A percentile compares a stretch with the other conserved stretches of the same genome.
Evolutionary conservation across 257 asterid genomes (phyloP).

Genomic region (Gynochthodes officinalis): DNA sequence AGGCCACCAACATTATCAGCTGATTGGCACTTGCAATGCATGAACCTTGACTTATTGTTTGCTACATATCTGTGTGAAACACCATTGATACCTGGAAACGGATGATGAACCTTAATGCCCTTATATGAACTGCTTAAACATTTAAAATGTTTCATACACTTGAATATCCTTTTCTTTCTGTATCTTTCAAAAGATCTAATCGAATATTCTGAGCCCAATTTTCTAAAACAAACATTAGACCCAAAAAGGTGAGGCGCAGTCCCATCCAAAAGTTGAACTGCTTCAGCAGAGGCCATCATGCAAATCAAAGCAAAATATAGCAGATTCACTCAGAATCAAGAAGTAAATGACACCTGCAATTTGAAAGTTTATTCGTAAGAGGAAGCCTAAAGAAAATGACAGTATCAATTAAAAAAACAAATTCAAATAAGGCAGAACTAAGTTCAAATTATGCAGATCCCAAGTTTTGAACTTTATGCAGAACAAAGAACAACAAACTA

Average conservation of each 20-base stretch:
- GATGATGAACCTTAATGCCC: conserved; percentile 20
- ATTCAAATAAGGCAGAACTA: not conserved
- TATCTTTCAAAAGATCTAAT: conserved; percentile 26
- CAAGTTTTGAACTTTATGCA: not conserved
- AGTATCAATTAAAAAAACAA: not conserved
- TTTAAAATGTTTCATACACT: conserved; percentile 17
- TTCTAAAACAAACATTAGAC: conserved; percentile 27
- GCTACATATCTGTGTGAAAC: conserved; percentile 18
- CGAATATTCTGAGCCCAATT: conserved; percentile 20
- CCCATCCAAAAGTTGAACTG: conserved; percentile 37
- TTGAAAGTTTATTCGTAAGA: not conserved
- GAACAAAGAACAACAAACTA: not conserved
- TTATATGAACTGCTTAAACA: conserved; percentile 20
- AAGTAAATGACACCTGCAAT: conserved; percentile 8
- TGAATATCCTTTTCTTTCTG: conserved; percentile 32
- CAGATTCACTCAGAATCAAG: not conserved
- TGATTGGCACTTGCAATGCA: conserved; percentile 47
- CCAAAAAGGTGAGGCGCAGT: conserved; percentile 25
- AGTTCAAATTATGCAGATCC: not conserved
- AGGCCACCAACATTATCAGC: conserved; percentile 45
- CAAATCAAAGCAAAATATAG: not conserved
- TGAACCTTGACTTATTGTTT: conserved; percentile 16
- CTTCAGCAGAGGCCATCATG: conserved; percentile 35
- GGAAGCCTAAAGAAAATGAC: not conserved
- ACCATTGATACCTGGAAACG: conserved; percentile 12